Percentiles rank a stretch among this genome's conserved stretches.
These are phyloP conservation scores for Amaranthus cruentus DNA, from an alignment of 148 eudicot genomes.

Conservation along the genomic window DNA sequence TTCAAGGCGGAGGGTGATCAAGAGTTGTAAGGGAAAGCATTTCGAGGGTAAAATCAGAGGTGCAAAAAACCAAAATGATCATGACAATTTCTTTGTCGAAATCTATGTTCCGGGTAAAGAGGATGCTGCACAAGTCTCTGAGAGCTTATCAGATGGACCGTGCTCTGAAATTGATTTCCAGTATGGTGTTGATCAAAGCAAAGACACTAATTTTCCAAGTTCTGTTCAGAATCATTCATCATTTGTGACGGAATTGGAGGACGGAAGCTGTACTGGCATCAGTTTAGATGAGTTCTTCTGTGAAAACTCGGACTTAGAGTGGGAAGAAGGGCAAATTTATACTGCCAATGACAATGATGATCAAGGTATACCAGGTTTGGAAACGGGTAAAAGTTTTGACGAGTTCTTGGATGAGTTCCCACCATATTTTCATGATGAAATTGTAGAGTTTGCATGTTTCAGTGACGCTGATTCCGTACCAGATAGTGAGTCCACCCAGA, in stretches of 20 bases:
- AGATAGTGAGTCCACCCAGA: conserved; percentile 23
- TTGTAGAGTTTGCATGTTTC: conserved; percentile 29
- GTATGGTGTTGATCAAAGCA: conserved; percentile 11
- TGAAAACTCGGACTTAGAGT: conserved; percentile 52
- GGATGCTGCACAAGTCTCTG: conserved; percentile 19
- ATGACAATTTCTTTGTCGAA: conserved; percentile 47
- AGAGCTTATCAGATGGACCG: conserved; percentile 22
- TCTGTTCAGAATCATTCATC: conserved; percentile 22
- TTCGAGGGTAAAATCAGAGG: conserved; percentile 13
- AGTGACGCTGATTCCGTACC: conserved; percentile 32
- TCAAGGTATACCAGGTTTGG: conserved; percentile 20
- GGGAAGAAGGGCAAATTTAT: conserved; percentile 47
- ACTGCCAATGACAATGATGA: conserved; percentile 21
- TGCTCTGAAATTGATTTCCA: conserved; percentile 20
- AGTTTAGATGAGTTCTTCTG: conserved; percentile 33
- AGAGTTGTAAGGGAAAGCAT: conserved; percentile 33
- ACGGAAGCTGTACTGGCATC: conserved; percentile 20
- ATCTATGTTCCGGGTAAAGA: conserved; percentile 27
- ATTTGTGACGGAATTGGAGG: conserved; percentile 21
- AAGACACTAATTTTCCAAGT: conserved; percentile 10
- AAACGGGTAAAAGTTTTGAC: conserved; percentile 19
- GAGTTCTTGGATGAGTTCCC: conserved; percentile 28
- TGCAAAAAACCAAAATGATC: conserved; percentile 16
- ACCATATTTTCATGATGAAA: conserved; percentile 36
- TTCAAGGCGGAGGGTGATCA: conserved; percentile 47